phyloP scores from a whole-genome alignment of 1,284 basidiomycete genomes.

The Boletus hoseneyae region DNA sequence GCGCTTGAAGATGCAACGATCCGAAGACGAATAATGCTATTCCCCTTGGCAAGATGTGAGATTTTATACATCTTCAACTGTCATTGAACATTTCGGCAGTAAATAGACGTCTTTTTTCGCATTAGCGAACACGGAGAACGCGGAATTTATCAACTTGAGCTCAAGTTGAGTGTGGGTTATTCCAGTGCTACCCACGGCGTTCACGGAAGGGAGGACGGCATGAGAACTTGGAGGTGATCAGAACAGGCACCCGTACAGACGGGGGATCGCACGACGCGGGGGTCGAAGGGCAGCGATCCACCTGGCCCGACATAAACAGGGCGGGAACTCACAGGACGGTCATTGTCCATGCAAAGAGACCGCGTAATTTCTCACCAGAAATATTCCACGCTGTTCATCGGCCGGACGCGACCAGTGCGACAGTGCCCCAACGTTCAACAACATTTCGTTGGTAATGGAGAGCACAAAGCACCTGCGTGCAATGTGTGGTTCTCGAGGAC shows the following conservation, averaged over 20 bases:
- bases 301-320: no score
- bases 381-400: no score
- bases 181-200: background rate
- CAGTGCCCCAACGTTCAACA: no score
- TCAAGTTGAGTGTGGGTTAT: no score
- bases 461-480: no score
- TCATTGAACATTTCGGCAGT: background rate
- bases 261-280: no score
- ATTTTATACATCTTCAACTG: slow-evolving; percentile 22
- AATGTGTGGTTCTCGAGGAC: no score
- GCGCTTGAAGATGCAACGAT: background rate
- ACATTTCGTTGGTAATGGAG: no score
- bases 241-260: no score
- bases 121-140: background rate
- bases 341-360: background rate
- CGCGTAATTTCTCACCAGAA: no score
- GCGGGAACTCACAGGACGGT: background rate
- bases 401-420: no score
- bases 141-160: background rate
- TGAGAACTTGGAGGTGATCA: background rate
- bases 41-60: background rate
- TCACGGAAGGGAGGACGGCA: background rate
- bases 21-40: background rate
- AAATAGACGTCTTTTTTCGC: background rate
- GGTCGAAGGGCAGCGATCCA: no score